Evolutionary conservation across 1,284 basidiomycete species (phyloP).

Genomic region (Puccinia sorghi): DNA sequence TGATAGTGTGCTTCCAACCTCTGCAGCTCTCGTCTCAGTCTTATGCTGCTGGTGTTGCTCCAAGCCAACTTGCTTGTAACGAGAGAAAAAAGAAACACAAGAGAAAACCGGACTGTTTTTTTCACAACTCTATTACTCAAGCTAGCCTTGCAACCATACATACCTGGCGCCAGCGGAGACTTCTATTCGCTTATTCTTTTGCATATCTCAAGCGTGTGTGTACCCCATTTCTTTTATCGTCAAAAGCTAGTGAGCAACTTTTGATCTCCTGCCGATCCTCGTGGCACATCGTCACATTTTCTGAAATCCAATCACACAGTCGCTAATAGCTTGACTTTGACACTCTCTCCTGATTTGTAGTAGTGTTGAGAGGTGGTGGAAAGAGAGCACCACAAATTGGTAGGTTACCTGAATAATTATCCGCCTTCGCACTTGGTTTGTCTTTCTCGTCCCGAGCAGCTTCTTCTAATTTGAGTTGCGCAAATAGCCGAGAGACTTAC

Average conservation of each 20-base stretch:
- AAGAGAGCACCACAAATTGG: constrained; percentile 29
- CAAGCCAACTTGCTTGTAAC: constrained; percentile 13
- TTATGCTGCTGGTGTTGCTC: constrained; percentile 9
- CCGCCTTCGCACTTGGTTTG: constrained; percentile 18
- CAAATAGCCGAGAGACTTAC: constrained; percentile 32
- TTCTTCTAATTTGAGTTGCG: constrained; percentile 15
- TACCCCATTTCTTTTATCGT: constrained; percentile 19
- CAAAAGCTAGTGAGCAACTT: constrained; percentile 18
- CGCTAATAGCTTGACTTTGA: constrained; percentile 35
- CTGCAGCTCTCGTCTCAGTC: constrained; percentile 7
- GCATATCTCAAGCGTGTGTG: neutral
- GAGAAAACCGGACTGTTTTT: neutral
- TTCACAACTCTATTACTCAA: constrained; percentile 8
- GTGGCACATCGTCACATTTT: constrained; percentile 23
- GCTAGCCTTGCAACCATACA: neutral
- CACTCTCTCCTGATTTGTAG: neutral
- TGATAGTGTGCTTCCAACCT: constrained; percentile 6
- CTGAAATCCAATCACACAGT: constrained; percentile 12
- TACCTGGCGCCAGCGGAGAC: constrained; percentile 27
- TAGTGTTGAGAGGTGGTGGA: constrained; percentile 10
- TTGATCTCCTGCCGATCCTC: constrained; percentile 26
- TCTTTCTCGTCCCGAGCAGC: constrained; percentile 31
- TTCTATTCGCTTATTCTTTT: constrained; percentile 27
- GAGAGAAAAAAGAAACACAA: constrained; percentile 22
- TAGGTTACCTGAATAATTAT: constrained; percentile 12